A percentile compares a stretch with the other conserved stretches of the same genome.
Evolutionary conservation across 202 grass and related monocot species (phyloP).

Genomic region (Panicum virgatum): DNA sequence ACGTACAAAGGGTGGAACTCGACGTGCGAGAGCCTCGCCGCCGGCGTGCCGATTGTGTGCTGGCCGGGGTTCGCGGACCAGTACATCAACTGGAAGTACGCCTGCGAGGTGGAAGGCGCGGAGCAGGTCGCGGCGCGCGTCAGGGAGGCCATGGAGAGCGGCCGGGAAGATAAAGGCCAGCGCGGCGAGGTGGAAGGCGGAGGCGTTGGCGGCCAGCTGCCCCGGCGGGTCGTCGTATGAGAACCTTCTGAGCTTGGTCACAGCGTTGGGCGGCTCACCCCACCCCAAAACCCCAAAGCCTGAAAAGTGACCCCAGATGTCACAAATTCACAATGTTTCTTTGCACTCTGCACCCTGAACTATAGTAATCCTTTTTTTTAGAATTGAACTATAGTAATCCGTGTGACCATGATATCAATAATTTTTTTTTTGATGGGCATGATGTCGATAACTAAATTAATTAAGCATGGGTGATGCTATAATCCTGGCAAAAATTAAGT

Average conservation of each 20-base stretch:
- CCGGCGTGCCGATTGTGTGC: conserved; percentile 46
- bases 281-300: too few species aligned
- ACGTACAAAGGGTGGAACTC: conserved; percentile 36
- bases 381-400: too few species aligned
- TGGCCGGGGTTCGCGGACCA: conserved; percentile 53
- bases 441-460: too few species aligned
- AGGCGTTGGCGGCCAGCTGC: not conserved
- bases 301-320: too few species aligned
- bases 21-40: conserved; percentile 28
- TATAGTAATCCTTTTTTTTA: too few species aligned
- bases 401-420: too few species aligned
- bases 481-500: too few species aligned
- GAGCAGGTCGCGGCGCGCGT: not conserved
- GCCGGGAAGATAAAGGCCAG: not conserved
- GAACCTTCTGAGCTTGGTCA: not conserved
- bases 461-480: too few species aligned
- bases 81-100: conserved; percentile 43
- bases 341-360: too few species aligned
- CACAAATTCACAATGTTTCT: too few species aligned
- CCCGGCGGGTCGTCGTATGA: not conserved
- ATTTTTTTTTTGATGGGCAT: too few species aligned
- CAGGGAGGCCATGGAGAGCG: not conserved
- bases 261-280: not conserved
- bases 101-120: conserved; percentile 37
- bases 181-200: not conserved